phyloP scores from a whole-genome alignment of 805 yeast species.

The Barnettozyma wickerhamii region DNA sequence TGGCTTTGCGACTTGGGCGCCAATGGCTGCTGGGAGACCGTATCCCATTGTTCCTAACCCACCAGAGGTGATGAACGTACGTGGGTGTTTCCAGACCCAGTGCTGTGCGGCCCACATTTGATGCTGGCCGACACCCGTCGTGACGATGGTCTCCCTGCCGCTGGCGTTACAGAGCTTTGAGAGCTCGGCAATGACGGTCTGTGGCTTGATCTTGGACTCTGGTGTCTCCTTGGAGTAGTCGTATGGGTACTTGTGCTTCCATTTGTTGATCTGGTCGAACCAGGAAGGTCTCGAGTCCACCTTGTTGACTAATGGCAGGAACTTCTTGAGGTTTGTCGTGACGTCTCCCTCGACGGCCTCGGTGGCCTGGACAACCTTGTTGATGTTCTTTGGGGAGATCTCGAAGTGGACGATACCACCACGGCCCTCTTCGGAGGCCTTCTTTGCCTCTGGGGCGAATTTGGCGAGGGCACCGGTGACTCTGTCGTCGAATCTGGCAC shows the following conservation, averaged over 20 bases:
- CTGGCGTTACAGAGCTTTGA: slow-evolving; percentile 62
- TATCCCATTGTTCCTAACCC: slow-evolving; percentile 99
- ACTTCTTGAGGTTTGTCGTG: slow-evolving; percentile 63
- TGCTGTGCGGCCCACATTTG: slow-evolving; percentile 99
- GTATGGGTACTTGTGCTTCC: slow-evolving; percentile 89
- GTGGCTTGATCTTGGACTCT: slow-evolving; percentile 83
- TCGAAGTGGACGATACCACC: slow-evolving; percentile 98
- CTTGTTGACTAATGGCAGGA: slow-evolving; percentile 64
- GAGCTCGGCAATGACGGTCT: slow-evolving; percentile 79
- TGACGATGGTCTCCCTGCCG: slow-evolving; percentile 74
- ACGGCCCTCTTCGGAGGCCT: slow-evolving; percentile 80
- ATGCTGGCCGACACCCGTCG: slow-evolving; percentile 99
- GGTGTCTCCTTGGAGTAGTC: slow-evolving; percentile 77
- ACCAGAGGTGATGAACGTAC: slow-evolving; percentile 96
- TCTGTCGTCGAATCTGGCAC: slow-evolving; percentile 98
- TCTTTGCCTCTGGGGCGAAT: slow-evolving; percentile 91
- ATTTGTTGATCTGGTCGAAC: slow-evolving; percentile 66
- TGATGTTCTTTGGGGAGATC: slow-evolving; percentile 93
- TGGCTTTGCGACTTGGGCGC: slow-evolving; percentile 95
- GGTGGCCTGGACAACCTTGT: slow-evolving; percentile 94
- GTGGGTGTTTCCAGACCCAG: slow-evolving; percentile 89
- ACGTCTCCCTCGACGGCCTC: slow-evolving; percentile 98
- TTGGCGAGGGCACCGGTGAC: slow-evolving; percentile 83
- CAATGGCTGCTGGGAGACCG: slow-evolving; percentile 97
- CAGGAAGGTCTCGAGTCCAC: slow-evolving; percentile 73